A percentile compares a stretch with the other conserved stretches of the same genome.
phyloP scores from a whole-genome alignment of 1,139 yeast species.

The Torulaspora globosa region DNA sequence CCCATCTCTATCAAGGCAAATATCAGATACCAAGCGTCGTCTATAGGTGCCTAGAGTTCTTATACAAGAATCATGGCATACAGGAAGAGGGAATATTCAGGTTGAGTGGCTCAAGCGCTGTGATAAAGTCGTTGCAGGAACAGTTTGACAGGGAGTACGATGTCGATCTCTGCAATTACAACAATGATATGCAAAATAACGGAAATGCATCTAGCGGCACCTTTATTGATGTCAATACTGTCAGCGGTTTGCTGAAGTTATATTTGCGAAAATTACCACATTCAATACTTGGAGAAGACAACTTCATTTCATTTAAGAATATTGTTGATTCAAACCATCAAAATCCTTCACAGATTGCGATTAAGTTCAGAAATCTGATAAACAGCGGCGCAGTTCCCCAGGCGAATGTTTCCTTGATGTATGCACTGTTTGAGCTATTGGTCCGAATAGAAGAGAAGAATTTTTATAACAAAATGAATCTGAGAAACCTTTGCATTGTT shows the following conservation, averaged over 20 bases:
- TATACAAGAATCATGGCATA: slow-evolving; percentile 64
- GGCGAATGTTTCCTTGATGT: slow-evolving; percentile 58
- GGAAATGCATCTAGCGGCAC: slow-evolving; percentile 30
- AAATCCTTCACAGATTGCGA: slow-evolving; percentile 35
- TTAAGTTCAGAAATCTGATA: slow-evolving; percentile 35
- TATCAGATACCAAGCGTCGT: slow-evolving; percentile 67
- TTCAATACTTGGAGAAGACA: slow-evolving; percentile 53
- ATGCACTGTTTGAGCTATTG: slow-evolving; percentile 63
- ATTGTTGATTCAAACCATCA: slow-evolving; percentile 36
- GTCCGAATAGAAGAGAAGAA: slow-evolving; percentile 59
- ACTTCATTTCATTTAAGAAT: slow-evolving; percentile 41
- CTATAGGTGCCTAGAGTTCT: slow-evolving; percentile 67
- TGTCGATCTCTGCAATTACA: slow-evolving; percentile 51
- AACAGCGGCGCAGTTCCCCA: slow-evolving; percentile 40
- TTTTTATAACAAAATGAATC: slow-evolving; percentile 75
- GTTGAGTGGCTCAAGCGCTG: slow-evolving; percentile 81
- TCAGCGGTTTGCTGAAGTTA: slow-evolving; percentile 71
- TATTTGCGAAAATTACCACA: slow-evolving; percentile 70
- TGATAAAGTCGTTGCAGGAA: slow-evolving; percentile 68
- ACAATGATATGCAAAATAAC: slow-evolving; percentile 22
- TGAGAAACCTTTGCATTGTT: slow-evolving; percentile 73
- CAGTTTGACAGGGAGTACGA: slow-evolving; percentile 63
- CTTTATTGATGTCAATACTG: slow-evolving; percentile 60
- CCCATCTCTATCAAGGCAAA: slow-evolving; percentile 44
- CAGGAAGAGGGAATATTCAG: slow-evolving; percentile 90